A percentile compares a stretch with the other conserved stretches of the same genome.
These are phyloP conservation scores for Nicotiana undulata DNA, from an alignment of 257 asterid genomes.

Conservation along the genomic window DNA sequence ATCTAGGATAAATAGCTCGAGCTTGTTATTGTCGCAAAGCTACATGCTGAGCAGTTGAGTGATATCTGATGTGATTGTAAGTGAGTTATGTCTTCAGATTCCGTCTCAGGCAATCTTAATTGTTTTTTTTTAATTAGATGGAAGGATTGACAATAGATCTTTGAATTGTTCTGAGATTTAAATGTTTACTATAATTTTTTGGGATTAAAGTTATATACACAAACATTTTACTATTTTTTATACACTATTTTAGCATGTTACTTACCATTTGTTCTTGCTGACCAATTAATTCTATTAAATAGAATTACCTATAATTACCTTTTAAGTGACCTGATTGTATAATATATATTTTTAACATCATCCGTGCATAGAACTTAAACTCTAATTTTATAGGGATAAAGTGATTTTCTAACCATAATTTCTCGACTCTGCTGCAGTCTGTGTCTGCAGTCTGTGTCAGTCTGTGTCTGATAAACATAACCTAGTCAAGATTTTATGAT, in stretches of 20 bases:
- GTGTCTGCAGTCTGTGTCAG: not conserved
- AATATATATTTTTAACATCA: too few species aligned
- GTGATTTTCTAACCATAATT: not conserved
- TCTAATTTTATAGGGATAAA: not conserved
- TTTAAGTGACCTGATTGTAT: too few species aligned
- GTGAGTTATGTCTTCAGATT: not conserved
- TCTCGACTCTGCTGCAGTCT: not conserved
- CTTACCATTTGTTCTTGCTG: too few species aligned
- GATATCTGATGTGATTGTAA: not conserved
- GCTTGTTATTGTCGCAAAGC: not conserved
- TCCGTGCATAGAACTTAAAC: too few species aligned
- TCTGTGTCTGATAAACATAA: not conserved
- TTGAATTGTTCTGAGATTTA: not conserved
- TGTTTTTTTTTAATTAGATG: too few species aligned
- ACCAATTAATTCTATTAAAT: too few species aligned
- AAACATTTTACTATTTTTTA: too few species aligned
- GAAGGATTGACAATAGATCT: not conserved
- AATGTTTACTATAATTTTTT: not conserved
- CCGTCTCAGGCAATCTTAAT: not conserved
- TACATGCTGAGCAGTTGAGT: not conserved
- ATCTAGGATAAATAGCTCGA: not conserved
- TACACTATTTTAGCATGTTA: too few species aligned
- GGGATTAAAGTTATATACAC: too few species aligned
- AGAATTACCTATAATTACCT: too few species aligned
- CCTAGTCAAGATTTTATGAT: slow-evolving; percentile 28